These are phyloP conservation scores for Babesia bovis DNA, from an alignment of 169 alveolate genomes.

Conservation along the genomic window DNA sequence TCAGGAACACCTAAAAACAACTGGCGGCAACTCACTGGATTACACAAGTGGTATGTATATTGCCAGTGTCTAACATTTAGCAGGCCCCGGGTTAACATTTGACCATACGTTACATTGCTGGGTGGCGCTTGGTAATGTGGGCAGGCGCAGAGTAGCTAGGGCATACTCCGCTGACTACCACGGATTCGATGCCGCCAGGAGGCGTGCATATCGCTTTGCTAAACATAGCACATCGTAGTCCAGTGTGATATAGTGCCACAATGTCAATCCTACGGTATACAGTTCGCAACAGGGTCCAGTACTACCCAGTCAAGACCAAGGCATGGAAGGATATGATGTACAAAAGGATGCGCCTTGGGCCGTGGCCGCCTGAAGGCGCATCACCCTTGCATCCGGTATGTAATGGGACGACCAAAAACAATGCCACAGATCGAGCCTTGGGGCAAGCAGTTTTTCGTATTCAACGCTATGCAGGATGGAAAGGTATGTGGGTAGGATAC, in stretches of 20 bases:
- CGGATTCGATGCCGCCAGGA: slow-evolving; percentile 54
- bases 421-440: slow-evolving; percentile 62
- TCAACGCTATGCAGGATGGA: slow-evolving; percentile 52
- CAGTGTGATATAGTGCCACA: neutral
- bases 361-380: slow-evolving; percentile 67
- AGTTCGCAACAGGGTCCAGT: slow-evolving; percentile 50
- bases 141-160: slow-evolving; percentile 46
- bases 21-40: neutral
- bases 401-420: neutral
- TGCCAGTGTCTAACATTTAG: neutral
- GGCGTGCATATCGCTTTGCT: slow-evolving; percentile 26
- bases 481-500: slow-evolving; percentile 5
- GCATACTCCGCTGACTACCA: slow-evolving; percentile 70
- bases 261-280: slow-evolving; percentile 50
- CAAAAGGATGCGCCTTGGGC: slow-evolving; percentile 56
- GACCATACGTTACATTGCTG: slow-evolving; percentile 67
- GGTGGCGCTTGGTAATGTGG: slow-evolving; percentile 56
- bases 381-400: slow-evolving; percentile 69
- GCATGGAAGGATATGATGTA: slow-evolving; percentile 65
- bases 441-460: slow-evolving; percentile 70
- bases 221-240: neutral
- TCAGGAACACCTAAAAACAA: slow-evolving; percentile 6
- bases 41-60: neutral
- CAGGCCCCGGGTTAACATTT: slow-evolving; percentile 29
- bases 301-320: slow-evolving; percentile 63